These are phyloP conservation scores for Tephrocybe sp. DNA, from an alignment of 768 basidiomycete species.

Conservation along the genomic window DNA sequence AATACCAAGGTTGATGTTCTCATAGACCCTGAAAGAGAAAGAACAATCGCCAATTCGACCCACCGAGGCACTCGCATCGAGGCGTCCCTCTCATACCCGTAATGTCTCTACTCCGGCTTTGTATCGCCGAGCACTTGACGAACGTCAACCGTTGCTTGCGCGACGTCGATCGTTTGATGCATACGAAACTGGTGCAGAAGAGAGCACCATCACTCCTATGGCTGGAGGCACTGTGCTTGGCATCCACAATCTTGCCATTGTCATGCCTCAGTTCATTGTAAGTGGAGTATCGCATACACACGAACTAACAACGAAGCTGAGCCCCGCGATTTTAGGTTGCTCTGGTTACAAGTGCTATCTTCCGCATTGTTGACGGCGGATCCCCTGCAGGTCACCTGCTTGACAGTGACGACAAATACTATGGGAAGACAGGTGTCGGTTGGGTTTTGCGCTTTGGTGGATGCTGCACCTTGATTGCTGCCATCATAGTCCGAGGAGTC, in stretches of 20 bases:
- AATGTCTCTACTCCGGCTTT: slow-evolving; percentile 48
- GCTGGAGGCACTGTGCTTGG: slow-evolving; percentile 92
- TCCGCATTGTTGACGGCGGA: slow-evolving; percentile 70
- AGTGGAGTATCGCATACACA: slow-evolving; percentile 30
- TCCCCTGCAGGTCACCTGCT: slow-evolving; percentile 34
- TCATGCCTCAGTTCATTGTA: slow-evolving; percentile 92
- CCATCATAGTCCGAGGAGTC: slow-evolving; percentile 74
- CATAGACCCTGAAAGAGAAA: slow-evolving; percentile 78
- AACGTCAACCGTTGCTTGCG: slow-evolving; percentile 55
- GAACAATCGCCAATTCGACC: slow-evolving; percentile 49
- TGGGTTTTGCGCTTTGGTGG: slow-evolving; percentile 96
- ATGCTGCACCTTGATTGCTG: slow-evolving; percentile 80
- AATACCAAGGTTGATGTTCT: not conserved
- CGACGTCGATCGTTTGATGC: slow-evolving; percentile 56
- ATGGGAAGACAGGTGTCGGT: slow-evolving; percentile 85
- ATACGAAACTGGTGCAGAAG: slow-evolving; percentile 35
- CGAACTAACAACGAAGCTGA: slow-evolving; percentile 3
- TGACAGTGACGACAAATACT: slow-evolving; percentile 51
- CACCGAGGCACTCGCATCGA: slow-evolving; percentile 19
- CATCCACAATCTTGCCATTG: slow-evolving; percentile 94
- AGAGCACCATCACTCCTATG: slow-evolving; percentile 41
- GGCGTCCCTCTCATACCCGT: slow-evolving; percentile 49
- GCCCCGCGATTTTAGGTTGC: slow-evolving; percentile 56
- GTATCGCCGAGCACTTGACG: slow-evolving; percentile 32
- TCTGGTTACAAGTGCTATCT: slow-evolving; percentile 81